Conservation (phyloP, 257 asterid genomes). For the Salvia rosmarinus region DNA sequence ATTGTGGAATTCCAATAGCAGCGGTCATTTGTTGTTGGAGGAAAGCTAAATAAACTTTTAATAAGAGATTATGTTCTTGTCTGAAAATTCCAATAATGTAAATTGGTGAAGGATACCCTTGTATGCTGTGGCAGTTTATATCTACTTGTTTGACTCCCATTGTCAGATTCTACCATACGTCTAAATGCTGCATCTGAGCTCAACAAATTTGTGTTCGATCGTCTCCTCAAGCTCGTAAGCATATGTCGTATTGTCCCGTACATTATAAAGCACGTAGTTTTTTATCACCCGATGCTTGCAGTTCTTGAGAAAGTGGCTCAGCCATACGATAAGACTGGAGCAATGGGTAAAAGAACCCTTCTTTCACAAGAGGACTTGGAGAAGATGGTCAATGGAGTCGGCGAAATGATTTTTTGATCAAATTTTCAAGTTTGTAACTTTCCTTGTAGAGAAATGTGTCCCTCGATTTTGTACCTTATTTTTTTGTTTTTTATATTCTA, state of each 20-base stretch:
- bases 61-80: neutral
- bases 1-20: neutral
- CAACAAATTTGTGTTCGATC: too few relatives aligned
- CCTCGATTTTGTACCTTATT: neutral
- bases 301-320: conserved; percentile 97
- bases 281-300: conserved; percentile 36
- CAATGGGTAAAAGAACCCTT: conserved; percentile 81
- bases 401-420: conserved; percentile 51
- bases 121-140: neutral
- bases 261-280: neutral
- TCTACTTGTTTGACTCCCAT: too few relatives aligned
- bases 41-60: neutral
- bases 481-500: neutral
- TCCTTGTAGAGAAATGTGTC: neutral
- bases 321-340: conserved; percentile 90
- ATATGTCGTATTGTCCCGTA: too few relatives aligned
- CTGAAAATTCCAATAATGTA: neutral
- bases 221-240: too few relatives aligned
- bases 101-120: neutral
- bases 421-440: neutral
- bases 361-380: conserved; percentile 86
- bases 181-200: too few relatives aligned
- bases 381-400: conserved; percentile 63
- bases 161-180: too few relatives aligned
- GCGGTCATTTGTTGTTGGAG: neutral